phyloP scores from a whole-genome alignment of 257 asterid genomes.

The Fraxinus americana region DNA sequence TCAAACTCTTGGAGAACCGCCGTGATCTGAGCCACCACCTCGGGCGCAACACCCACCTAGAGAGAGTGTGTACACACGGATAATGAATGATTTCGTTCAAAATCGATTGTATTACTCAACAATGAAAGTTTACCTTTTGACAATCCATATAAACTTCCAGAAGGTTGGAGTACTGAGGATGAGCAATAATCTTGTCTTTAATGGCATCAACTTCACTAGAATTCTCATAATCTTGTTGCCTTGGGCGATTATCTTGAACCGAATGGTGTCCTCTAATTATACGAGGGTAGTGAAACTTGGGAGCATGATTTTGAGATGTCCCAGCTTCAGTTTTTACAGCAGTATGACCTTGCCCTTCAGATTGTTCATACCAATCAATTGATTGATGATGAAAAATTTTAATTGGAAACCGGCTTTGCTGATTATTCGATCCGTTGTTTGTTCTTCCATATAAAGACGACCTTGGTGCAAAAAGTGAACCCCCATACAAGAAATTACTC shows the following conservation, averaged over 20 bases:
- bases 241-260: slow-evolving; percentile 37
- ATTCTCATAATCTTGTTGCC: slow-evolving; percentile 34
- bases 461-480: slow-evolving; percentile 52
- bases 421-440: slow-evolving; percentile 31
- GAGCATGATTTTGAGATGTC: slow-evolving; percentile 41
- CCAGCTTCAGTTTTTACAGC: slow-evolving; percentile 76
- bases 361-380: slow-evolving; percentile 36
- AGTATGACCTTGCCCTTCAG: slow-evolving; percentile 39
- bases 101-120: neutral
- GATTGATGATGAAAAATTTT: slow-evolving; percentile 52
- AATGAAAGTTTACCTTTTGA: slow-evolving; percentile 65
- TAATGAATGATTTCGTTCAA: neutral
- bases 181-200: slow-evolving; percentile 80
- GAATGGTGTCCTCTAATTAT: slow-evolving; percentile 29
- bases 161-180: slow-evolving; percentile 82
- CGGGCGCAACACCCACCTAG: slow-evolving; percentile 96
- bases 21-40: slow-evolving; percentile 73
- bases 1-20: slow-evolving; percentile 71
- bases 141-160: slow-evolving; percentile 89
- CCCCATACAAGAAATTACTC: slow-evolving; percentile 59
- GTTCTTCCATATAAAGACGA: slow-evolving; percentile 54
- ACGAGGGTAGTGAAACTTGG: slow-evolving; percentile 47
- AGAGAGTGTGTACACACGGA: neutral
- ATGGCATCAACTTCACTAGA: slow-evolving; percentile 58
- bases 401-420: slow-evolving; percentile 25